These are phyloP conservation scores for Rhynchospora breviuscula DNA, from an alignment of 176 grass and related monocot genomes.

Conservation along the genomic window DNA sequence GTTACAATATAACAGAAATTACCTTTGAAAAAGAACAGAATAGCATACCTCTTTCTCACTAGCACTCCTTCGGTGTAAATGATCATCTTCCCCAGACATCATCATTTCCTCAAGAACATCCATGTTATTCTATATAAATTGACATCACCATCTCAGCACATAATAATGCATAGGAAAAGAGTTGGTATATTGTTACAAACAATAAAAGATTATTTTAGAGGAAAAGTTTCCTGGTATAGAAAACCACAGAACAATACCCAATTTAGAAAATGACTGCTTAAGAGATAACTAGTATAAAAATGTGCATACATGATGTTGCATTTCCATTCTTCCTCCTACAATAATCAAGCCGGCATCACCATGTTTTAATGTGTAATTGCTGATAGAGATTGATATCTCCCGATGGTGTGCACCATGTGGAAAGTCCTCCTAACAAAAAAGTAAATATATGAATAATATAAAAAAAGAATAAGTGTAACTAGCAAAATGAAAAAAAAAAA, in stretches of 20 bases:
- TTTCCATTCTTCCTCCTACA: conserved; percentile 90
- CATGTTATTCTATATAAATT: conserved; percentile 37
- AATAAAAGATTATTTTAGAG: not conserved
- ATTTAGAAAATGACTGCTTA: not conserved
- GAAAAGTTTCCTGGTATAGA: not conserved
- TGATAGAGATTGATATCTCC: conserved; percentile 73
- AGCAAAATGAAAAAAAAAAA: not conserved
- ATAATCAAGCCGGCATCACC: conserved; percentile 81
- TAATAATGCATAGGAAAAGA: not conserved
- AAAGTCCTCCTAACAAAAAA: conserved; percentile 49
- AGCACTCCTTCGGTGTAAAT: conserved; percentile 42
- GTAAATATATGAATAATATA: conserved; percentile 1
- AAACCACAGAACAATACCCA: not conserved
- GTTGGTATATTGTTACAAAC: not conserved
- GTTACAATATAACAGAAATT: not conserved
- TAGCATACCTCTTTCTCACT: conserved; percentile 75
- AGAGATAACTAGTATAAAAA: not conserved
- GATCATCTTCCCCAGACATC: conserved; percentile 38
- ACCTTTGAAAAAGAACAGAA: not conserved
- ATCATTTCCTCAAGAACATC: conserved; percentile 84
- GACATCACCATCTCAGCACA: not conserved
- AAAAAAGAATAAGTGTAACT: not conserved
- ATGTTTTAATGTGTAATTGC: conserved; percentile 89
- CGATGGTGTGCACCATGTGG: conserved; percentile 72
- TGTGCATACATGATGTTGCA: conserved; percentile 69